phyloP scores from a whole-genome alignment of 2,329 filamentous ascomycete species.

The Fusarium torreyae region DNA sequence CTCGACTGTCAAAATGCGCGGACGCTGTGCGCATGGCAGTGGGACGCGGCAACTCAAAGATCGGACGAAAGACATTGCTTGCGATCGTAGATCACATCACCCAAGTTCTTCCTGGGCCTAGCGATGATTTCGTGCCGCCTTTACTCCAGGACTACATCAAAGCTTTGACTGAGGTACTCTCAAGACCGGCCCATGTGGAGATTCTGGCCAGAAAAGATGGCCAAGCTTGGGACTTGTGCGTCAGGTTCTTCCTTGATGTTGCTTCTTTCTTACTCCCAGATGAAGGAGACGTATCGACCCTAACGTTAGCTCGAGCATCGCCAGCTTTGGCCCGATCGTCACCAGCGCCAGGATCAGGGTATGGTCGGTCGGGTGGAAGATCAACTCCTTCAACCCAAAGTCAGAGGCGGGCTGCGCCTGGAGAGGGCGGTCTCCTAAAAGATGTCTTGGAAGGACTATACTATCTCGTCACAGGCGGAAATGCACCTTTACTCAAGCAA shows the following conservation, averaged over 20 bases:
- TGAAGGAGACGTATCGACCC: conserved; percentile 56
- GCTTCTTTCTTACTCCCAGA: conserved; percentile 63
- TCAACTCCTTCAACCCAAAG: conserved; percentile 52
- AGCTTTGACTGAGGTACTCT: conserved; percentile 78
- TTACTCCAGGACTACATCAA: conserved; percentile 85
- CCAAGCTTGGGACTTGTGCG: conserved; percentile 77
- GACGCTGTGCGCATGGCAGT: conserved; percentile 80
- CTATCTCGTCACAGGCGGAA: conserved; percentile 74
- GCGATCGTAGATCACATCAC: conserved; percentile 86
- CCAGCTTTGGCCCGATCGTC: conserved; percentile 63
- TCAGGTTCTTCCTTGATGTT: conserved; percentile 80
- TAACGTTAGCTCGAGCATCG: conserved; percentile 60
- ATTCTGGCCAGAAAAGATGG: conserved; percentile 72
- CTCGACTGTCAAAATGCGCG: conserved; percentile 77
- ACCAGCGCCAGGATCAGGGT: conserved; percentile 58
- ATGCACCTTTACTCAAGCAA: conserved; percentile 74
- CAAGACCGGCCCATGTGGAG: conserved; percentile 83
- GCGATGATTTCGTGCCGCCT: conserved; percentile 76
- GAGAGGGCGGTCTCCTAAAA: conserved; percentile 55
- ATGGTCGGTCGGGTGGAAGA: conserved; percentile 49
- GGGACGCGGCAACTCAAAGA: conserved; percentile 75
- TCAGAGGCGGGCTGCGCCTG: conserved; percentile 48
- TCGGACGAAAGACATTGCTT: conserved; percentile 84
- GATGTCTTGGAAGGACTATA: conserved; percentile 74
- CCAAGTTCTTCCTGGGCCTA: conserved; percentile 75